A percentile compares a stretch with the other conserved stretches of the same genome.
These are phyloP conservation scores for Chlorella sp. DNA, from an alignment of 139 green algal species.

Conservation along the genomic window DNA sequence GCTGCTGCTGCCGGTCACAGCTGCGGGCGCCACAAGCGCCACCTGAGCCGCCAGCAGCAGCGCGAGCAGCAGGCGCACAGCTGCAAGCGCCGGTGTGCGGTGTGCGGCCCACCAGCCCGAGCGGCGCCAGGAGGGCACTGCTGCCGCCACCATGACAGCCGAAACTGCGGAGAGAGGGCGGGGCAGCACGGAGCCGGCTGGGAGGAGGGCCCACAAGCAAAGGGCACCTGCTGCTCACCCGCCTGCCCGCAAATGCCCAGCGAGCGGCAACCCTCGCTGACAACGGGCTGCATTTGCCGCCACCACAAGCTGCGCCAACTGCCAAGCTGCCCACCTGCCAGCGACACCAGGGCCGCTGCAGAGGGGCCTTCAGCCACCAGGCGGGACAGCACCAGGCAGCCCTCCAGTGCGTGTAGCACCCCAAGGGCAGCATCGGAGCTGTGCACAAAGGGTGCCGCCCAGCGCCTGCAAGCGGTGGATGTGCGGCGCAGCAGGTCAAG, in stretches of 20 bases:
- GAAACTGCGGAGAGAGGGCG: background rate
- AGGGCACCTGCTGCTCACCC: too few relatives aligned
- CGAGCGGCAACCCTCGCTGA: too few relatives aligned
- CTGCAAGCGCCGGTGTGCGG: background rate
- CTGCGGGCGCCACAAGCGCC: too few relatives aligned
- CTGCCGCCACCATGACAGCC: background rate
- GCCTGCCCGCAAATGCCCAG: too few relatives aligned
- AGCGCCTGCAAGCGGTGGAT: background rate
- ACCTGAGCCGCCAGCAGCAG: background rate
- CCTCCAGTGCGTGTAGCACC: background rate
- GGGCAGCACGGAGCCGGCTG: background rate
- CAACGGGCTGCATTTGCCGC: too few relatives aligned
- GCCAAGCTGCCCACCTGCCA: background rate
- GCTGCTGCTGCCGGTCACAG: background rate
- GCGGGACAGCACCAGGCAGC: background rate
- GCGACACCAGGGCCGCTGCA: background rate
- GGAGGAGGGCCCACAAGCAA: too few relatives aligned
- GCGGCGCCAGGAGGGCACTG: background rate
- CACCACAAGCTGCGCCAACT: too few relatives aligned
- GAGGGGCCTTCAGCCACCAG: background rate
- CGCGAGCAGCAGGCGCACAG: background rate
- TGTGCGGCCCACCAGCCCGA: slow-evolving; percentile 1
- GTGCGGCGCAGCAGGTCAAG: background rate
- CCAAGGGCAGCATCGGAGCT: slow-evolving; percentile 1
- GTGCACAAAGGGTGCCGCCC: background rate